These are phyloP conservation scores for Trichoderma asperelloides DNA, from an alignment of 495 filamentous ascomycete species.

Conservation along the genomic window DNA sequence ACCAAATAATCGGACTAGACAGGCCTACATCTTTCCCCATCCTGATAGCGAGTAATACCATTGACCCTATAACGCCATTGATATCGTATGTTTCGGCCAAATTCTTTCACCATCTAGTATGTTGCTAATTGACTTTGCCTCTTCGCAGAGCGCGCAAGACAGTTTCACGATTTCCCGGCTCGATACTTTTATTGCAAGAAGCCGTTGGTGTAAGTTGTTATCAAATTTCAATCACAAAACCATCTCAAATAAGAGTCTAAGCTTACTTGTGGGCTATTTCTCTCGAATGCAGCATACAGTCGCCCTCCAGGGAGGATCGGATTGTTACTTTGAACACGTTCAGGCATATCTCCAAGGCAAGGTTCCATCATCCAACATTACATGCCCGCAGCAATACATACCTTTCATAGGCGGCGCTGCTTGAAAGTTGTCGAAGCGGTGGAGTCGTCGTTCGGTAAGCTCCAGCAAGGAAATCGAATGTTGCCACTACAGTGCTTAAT, in stretches of 20 bases:
- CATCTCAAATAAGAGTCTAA: constrained; percentile 10
- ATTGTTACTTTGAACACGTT: constrained; percentile 17
- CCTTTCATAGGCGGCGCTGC: constrained; percentile 15
- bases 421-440: background rate
- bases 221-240: background rate
- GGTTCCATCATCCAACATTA: constrained; percentile 16
- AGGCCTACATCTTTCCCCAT: constrained; percentile 36
- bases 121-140: constrained; percentile 9
- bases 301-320: constrained; percentile 12
- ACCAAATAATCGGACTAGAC: constrained; percentile 14
- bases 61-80: constrained; percentile 40
- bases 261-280: constrained; percentile 11
- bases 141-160: constrained; percentile 14
- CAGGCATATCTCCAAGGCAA: constrained; percentile 16
- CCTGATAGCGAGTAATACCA: constrained; percentile 37
- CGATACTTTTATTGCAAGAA: constrained; percentile 15
- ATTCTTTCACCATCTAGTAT: background rate
- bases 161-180: constrained; percentile 15
- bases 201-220: constrained; percentile 16
- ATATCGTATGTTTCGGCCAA: constrained; percentile 13
- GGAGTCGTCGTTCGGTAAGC: background rate
- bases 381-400: constrained; percentile 14
- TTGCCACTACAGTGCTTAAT: constrained; percentile 1
- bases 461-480: constrained; percentile 8
- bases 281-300: constrained; percentile 18